Evolutionary conservation across 2,329 filamentous ascomycete species (phyloP).

Genomic region (Neonectria coccinea): DNA sequence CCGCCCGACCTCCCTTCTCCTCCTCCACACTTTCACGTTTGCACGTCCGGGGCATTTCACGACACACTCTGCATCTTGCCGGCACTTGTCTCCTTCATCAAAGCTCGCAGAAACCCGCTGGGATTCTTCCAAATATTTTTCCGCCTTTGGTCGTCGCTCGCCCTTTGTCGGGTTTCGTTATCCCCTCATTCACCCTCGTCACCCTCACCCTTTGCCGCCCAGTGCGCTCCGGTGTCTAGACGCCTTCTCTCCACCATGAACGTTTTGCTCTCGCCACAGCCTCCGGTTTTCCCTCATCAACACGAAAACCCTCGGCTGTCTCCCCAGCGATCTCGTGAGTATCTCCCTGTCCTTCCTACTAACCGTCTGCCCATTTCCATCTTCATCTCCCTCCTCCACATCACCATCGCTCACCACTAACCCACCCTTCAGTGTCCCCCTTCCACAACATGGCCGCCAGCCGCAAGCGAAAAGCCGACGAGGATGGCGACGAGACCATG

Average conservation of each 20-base stretch:
- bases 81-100: constrained; percentile 7
- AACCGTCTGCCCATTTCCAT: background rate
- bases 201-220: constrained; percentile 19
- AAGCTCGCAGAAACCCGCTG: background rate
- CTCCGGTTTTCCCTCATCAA: constrained; percentile 68
- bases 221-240: constrained; percentile 15
- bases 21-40: constrained; percentile 31
- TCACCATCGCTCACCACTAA: constrained; percentile 37
- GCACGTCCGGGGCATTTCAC: constrained; percentile 20
- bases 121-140: background rate
- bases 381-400: background rate
- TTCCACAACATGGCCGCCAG: constrained; percentile 64
- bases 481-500: constrained; percentile 86
- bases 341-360: background rate
- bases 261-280: constrained; percentile 70
- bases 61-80: constrained; percentile 20
- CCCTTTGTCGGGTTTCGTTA: constrained; percentile 28
- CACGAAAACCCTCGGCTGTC: constrained; percentile 67
- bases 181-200: constrained; percentile 29
- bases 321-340: constrained; percentile 67
- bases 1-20: constrained; percentile 29
- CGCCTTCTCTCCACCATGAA: constrained; percentile 63
- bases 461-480: constrained; percentile 88
- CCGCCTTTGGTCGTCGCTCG: background rate
- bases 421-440: constrained; percentile 53